Base-by-base conservation (phyloP, 1,284 basidiomycete genomes). In the Puccinia hordei region DNA sequence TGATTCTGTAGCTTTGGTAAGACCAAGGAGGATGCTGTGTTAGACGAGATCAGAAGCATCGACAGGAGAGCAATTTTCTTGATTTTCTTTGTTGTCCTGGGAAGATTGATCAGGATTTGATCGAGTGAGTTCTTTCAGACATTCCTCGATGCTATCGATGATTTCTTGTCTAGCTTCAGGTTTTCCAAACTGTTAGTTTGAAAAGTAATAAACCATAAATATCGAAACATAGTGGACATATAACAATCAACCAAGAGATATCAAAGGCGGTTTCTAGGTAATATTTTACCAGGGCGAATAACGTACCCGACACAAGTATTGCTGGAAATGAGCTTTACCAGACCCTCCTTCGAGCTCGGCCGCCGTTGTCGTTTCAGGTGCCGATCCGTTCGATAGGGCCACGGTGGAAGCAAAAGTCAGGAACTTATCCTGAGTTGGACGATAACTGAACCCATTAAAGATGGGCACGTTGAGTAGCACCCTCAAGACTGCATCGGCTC, bases 391-490 rank as follows among this genome's bases (percentile, higher is more conserved):
- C 12, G 44, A 24, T 41, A 51, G 46, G n/a, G n/a, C 66, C 1
- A 68, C 46, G 46, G 66, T 68, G 1, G 68, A 59, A 24, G 68
- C 77, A 44, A 80, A 80, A 12, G 77, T 72, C 24, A 80, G 46
- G 35, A 80, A 80, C 46, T 73, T 80, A 27, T 80, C 77, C 46
- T 72, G 69, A 44, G 66, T 80, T 2, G 77, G 68, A 49, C 66
- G 44, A 46, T 72, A 73, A 41, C 69, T 80, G 35, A 80, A 80
- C 38, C 77, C 77, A 30, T 80, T 73, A 33, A 80, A 80, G 53
- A 80, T 80, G 12, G 77, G 77, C 5, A 80, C 77, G 63, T 80
- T 80, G 13, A 80, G 63, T 3, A 80, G n/a, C 9, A 80, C 77
- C 46, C 77, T 59, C 17, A 71, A 71, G 27, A 80, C 77, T 1